phyloP scores from a whole-genome alignment of 2,329 filamentous ascomycete species.

The Pseudogymnoascus sp. region DNA sequence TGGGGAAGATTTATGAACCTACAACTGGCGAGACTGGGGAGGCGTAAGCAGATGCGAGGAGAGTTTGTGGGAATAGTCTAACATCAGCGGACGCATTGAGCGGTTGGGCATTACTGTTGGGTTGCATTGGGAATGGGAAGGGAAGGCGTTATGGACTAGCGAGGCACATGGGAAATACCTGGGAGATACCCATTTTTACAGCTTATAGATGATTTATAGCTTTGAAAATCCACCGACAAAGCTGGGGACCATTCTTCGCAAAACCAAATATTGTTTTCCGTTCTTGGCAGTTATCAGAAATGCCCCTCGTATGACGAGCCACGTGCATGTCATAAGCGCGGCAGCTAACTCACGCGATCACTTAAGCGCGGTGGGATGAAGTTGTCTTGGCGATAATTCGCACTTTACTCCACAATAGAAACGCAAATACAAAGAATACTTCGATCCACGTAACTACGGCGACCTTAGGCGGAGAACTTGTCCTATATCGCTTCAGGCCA shows the following conservation, averaged over 20 bases:
- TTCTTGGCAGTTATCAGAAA: neutral
- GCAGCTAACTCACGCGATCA: conserved; percentile 6
- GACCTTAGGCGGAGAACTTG: neutral
- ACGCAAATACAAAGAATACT: conserved; percentile 3
- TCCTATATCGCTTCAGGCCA: neutral
- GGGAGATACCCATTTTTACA: neutral
- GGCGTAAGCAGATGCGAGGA: neutral
- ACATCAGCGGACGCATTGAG: neutral
- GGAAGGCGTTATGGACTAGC: conserved; percentile 7
- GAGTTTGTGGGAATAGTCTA: neutral
- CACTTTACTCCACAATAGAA: conserved; percentile 8
- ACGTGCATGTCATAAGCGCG: conserved; percentile 7
- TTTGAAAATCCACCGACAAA: neutral
- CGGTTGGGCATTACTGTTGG: neutral
- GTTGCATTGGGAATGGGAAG: neutral
- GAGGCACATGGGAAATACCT: neutral
- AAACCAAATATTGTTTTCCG: neutral
- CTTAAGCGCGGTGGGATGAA: conserved; percentile 9
- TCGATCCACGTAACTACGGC: neutral
- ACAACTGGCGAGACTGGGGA: neutral
- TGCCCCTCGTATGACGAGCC: conserved; percentile 2
- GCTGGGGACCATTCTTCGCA: neutral
- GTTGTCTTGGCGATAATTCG: conserved; percentile 9
- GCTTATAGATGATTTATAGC: neutral
- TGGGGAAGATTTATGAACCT: neutral